These are phyloP conservation scores for Pochonia chlamydosporia DNA, from an alignment of 2,329 filamentous ascomycete species.

Conservation along the genomic window DNA sequence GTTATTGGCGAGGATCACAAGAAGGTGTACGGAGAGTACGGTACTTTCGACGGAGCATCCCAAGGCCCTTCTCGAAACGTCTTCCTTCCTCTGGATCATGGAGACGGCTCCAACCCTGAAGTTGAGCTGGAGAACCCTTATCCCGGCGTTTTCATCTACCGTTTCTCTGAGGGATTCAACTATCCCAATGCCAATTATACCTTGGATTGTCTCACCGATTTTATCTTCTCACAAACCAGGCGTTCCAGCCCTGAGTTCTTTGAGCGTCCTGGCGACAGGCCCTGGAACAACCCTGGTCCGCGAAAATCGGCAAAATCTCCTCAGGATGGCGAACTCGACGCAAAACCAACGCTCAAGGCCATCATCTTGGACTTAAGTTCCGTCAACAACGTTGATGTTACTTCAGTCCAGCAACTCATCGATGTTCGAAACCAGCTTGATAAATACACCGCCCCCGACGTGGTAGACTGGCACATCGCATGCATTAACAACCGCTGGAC, in stretches of 20 bases:
- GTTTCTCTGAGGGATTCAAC: slow-evolving; percentile 91
- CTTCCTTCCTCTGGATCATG: slow-evolving; percentile 80
- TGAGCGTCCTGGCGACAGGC: slow-evolving; percentile 65
- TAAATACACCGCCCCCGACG: slow-evolving; percentile 70
- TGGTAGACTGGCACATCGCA: slow-evolving; percentile 94
- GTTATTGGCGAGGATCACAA: slow-evolving; percentile 56
- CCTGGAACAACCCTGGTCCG: slow-evolving; percentile 92
- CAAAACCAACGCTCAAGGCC: slow-evolving; percentile 71
- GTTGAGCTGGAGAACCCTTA: slow-evolving; percentile 76
- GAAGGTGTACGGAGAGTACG: slow-evolving; percentile 46
- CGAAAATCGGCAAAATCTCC: slow-evolving; percentile 35
- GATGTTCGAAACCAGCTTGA: slow-evolving; percentile 94
- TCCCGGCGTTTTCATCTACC: slow-evolving; percentile 92
- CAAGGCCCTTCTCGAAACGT: slow-evolving; percentile 62
- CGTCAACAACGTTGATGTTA: slow-evolving; percentile 91
- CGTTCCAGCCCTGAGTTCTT: slow-evolving; percentile 69
- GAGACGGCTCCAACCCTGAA: slow-evolving; percentile 85
- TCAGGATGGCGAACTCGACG: slow-evolving; percentile 21
- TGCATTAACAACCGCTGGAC: slow-evolving; percentile 87
- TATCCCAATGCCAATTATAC: slow-evolving; percentile 92
- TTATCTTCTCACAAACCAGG: slow-evolving; percentile 66
- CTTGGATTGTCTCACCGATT: slow-evolving; percentile 67
- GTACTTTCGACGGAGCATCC: slow-evolving; percentile 41
- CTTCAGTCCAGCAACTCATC: slow-evolving; percentile 85
- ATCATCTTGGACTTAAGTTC: slow-evolving; percentile 90